Evolutionary conservation across 768 basidiomycete species (phyloP).

Genomic region (Mycena metata): DNA sequence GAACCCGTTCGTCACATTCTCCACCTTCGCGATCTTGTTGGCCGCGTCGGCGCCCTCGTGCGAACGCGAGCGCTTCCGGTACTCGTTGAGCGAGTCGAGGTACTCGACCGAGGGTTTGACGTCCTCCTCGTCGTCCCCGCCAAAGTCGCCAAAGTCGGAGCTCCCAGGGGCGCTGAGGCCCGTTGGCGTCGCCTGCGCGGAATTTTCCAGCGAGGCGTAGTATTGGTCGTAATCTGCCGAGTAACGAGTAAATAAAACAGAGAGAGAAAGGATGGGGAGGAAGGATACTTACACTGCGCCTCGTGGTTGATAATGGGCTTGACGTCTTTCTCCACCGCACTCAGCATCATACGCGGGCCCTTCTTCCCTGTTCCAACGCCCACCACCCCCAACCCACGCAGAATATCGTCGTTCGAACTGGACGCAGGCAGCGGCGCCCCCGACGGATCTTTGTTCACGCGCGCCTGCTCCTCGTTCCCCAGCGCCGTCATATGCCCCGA

Average conservation of each 20-base stretch:
- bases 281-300: conserved; percentile 69
- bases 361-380: conserved; percentile 51
- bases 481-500: conserved; percentile 92
- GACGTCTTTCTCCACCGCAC: conserved; percentile 24
- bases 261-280: conserved; percentile 1
- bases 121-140: conserved; percentile 76
- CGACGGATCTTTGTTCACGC: conserved; percentile 54
- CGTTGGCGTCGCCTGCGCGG: conserved; percentile 73
- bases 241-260: conserved; percentile 1
- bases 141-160: conserved; percentile 66
- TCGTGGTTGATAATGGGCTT: conserved; percentile 66
- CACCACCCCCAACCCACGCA: conserved; percentile 75
- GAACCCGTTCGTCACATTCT: background rate
- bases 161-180: conserved; percentile 59
- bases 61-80: conserved; percentile 81
- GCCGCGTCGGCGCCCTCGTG: conserved; percentile 59
- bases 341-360: conserved; percentile 40
- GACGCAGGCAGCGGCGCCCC: conserved; percentile 45
- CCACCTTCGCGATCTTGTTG: conserved; percentile 55
- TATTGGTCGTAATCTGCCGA: conserved; percentile 82
- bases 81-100: conserved; percentile 77
- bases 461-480: conserved; percentile 80
- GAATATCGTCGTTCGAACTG: conserved; percentile 77
- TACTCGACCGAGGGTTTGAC: conserved; percentile 75
- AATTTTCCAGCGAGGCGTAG: conserved; percentile 78